Base-by-base conservation (phyloP, 78 protist species). In the Dictyostelium purpureum region DNA sequence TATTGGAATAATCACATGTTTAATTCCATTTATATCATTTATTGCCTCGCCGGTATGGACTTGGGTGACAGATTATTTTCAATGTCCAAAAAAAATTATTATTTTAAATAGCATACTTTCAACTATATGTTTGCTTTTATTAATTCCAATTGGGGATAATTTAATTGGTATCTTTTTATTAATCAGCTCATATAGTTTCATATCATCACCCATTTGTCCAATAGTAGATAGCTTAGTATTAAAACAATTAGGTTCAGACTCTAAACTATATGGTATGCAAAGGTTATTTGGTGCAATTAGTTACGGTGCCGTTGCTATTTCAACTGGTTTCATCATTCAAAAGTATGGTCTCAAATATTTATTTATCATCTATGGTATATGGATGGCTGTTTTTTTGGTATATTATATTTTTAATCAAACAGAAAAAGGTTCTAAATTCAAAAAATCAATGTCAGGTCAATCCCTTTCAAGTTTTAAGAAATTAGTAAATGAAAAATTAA, bases 241-340 rank as follows among this genome's bases (percentile, higher is more conserved):
- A 28, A 40, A 73, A 73, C 31, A 45, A 3, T 45, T 73, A 28
- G 79, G 47, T 47, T 28, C 21, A 24, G 63, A 73, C 45, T 28
- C 52, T 14, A 28, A 73, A 45, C 35, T 73, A 6, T 73, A 73
- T 73, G 79, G 79, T 11, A 31, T 45, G 28, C 79, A 73, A 45
- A 73, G 79, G 45, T 73, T 73, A 73, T 73, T 40, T 24, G 79
- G 79, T 45, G 79, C 79, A 45, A 49, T 73, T 35, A 45, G 63
- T 28, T 73, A 38, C n/a, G 63, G 63, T 14, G 12, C 45, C 21
- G 43, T 73, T 35, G 40, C 79, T 45, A 45, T 73, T 26, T 26
- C 28, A 24, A 73, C 79, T 28, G 79, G 79, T 45, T 6, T 45
- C 0, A 3, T 73, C n/a, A 73, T 73, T 18, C 26, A 73, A 14